Percentiles rank a stretch among this genome's conserved stretches.
Conservation (phyloP, 75 land plant species). For the Sequoia sempervirens region DNA sequence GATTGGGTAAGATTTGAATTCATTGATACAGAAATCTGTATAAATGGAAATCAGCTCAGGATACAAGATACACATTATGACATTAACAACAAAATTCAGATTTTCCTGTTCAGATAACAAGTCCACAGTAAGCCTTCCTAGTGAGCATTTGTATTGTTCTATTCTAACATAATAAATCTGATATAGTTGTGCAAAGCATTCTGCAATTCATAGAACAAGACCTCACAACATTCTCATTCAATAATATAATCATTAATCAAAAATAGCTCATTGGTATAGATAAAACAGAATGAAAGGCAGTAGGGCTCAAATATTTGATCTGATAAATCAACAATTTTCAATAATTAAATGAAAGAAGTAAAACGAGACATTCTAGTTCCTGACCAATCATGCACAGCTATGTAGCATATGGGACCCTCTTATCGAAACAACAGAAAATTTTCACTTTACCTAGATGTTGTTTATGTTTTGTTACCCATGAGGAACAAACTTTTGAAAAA, state of each 20-base stretch:
- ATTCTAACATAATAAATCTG: background rate
- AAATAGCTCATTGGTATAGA: background rate
- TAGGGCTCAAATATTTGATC: background rate
- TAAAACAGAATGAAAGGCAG: background rate
- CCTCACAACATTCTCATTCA: background rate
- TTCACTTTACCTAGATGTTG: too few species aligned
- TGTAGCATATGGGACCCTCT: too few species aligned
- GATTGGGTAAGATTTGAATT: background rate
- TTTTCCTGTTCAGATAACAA: background rate
- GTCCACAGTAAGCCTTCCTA: background rate
- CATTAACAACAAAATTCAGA: background rate
- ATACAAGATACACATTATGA: background rate
- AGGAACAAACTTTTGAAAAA: too few species aligned
- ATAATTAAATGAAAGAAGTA: too few species aligned
- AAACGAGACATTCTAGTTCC: too few species aligned
- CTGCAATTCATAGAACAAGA: background rate
- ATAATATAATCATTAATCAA: background rate
- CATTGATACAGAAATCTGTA: background rate
- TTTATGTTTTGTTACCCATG: too few species aligned
- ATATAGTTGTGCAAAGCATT: background rate
- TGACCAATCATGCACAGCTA: too few species aligned
- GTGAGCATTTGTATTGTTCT: background rate
- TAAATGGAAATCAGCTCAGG: background rate
- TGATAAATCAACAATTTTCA: too few species aligned
- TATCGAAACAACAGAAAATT: too few species aligned